Conservation (phyloP, 352 stramenopile genomes). For the Phytophthora cryptogea region DNA sequence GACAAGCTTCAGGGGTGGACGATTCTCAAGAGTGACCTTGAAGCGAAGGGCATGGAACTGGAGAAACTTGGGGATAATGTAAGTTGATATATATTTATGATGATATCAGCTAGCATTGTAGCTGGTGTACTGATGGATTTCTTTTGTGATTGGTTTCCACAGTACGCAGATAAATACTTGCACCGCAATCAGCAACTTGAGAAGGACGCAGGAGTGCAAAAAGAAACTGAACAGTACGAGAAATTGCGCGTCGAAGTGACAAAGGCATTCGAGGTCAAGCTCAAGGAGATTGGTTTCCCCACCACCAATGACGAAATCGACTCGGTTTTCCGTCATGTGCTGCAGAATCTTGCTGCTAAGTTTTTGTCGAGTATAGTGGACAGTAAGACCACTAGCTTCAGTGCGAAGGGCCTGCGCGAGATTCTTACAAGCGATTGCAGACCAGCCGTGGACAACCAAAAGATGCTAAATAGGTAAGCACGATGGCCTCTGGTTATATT, state of each 20-base stretch:
- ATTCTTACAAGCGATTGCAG: conserved; percentile 66
- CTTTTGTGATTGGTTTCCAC: conserved; percentile 13
- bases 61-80: conserved; percentile 81
- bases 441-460: conserved; percentile 69
- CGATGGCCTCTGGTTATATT: neutral
- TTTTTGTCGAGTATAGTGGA: conserved; percentile 59
- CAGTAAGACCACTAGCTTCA: conserved; percentile 44
- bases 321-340: conserved; percentile 50
- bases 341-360: conserved; percentile 64
- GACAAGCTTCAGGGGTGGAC: conserved; percentile 76
- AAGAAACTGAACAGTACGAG: conserved; percentile 70
- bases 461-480: conserved; percentile 64
- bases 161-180: conserved; percentile 76
- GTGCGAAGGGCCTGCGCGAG: conserved; percentile 51
- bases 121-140: neutral
- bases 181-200: conserved; percentile 67
- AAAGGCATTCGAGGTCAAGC: conserved; percentile 54
- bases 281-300: conserved; percentile 60
- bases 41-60: conserved; percentile 63
- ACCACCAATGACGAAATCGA: conserved; percentile 72
- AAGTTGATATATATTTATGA: conserved; percentile 25
- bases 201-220: conserved; percentile 56
- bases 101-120: neutral
- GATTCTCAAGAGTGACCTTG: conserved; percentile 64
- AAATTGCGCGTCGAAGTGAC: conserved; percentile 57